Evolutionary conservation across 2,329 filamentous ascomycete species (phyloP), one percentile per base, ranked within the genome.

Genomic region (Trichoderma cornu-damae): DNA sequence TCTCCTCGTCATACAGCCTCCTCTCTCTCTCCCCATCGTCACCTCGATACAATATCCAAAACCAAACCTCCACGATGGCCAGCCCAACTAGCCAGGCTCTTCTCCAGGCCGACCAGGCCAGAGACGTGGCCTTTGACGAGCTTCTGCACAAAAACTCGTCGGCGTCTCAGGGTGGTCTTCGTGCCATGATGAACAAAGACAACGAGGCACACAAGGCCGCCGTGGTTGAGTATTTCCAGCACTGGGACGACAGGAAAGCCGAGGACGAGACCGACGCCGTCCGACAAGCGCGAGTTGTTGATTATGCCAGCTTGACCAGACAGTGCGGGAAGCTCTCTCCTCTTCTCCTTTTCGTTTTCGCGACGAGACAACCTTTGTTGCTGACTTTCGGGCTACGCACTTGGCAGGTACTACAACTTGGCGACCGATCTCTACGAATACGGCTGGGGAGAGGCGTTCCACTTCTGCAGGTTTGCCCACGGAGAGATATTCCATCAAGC

Each of bases 391-490:
- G 59, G 2, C 4, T 24, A n/a, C n/a, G n/a, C 14, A 32, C 16
- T n/a, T 11, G 16, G 22, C 16, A 91, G 88, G 73, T 96, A 96
- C 81, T 96, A 96, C 79, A 96, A 96, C 76, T 84, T 96, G 48
- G 91, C 90, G n/a, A 96, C 92, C 65, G 92, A 96, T 70, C 75
- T 96, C 50, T 96, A 96, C 79, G 94, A 97, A 79, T 94, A 96
- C 67, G 94, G 92, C 67, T 99, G 94, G 92, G 90, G 90, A 61
- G 86, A 91, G 68, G 93, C 87, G 49, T 99, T 99, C 82, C 93
- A 99, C 77, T 97, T 99, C 82, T 96, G 90, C 77, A 90, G 93
- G 62, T 96, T 93, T 75, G 88, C 90, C 56, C 78, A 86, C 65
- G 88, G 88, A 70, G 94, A 99, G 77, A 79, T 85, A 52, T 97